Percentiles rank a stretch among this genome's conserved stretches.
Evolutionary conservation across 1,284 basidiomycete genomes (phyloP).

Genomic region (Ustilago esculenta): DNA sequence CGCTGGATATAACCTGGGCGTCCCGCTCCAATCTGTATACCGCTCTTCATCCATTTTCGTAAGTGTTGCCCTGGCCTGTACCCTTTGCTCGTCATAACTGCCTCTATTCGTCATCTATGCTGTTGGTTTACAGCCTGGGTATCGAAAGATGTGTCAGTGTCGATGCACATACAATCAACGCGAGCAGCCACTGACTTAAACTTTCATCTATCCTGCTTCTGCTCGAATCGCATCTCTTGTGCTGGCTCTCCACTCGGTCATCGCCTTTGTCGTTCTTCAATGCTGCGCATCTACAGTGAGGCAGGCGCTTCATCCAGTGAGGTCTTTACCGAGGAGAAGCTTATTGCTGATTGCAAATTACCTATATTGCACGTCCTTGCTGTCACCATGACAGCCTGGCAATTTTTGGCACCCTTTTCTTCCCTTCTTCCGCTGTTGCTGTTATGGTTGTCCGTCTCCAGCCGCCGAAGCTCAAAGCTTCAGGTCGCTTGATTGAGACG

Average conservation of each 20-base stretch:
- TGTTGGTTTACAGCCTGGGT: neutral
- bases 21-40: neutral
- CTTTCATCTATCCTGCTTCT: no score
- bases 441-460: neutral
- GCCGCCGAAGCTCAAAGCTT: constrained; percentile 25
- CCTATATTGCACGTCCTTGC: constrained; percentile 62
- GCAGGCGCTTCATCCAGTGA: constrained; percentile 64
- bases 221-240: neutral
- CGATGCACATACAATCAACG: neutral
- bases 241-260: neutral
- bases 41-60: constrained; percentile 43
- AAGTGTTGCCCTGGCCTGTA: constrained; percentile 26
- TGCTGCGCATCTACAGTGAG: constrained; percentile 42
- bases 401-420: constrained; percentile 57
- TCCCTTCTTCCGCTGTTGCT: constrained; percentile 29
- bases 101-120: neutral
- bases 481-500: neutral
- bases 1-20: constrained; percentile 9
- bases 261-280: neutral
- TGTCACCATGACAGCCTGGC: constrained; percentile 57
- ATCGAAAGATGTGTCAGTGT: neutral
- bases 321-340: constrained; percentile 64
- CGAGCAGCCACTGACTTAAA: neutral
- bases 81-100: neutral
- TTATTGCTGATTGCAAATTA: constrained; percentile 65